Conservation (phyloP, 1,284 basidiomycete species). For the Anthracocystis panici-leucophaei region DNA sequence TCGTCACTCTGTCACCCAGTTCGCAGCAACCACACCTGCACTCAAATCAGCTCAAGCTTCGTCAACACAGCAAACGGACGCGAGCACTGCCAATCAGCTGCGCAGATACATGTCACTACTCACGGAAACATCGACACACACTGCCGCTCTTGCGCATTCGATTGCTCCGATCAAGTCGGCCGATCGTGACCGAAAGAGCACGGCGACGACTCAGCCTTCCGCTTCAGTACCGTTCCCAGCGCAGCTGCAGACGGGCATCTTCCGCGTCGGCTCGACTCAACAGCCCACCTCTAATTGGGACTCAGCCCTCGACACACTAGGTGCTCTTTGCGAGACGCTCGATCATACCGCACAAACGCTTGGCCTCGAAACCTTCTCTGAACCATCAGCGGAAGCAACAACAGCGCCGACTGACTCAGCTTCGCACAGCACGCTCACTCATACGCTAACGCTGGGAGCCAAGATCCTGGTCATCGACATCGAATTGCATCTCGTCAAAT, state of each 20-base stretch:
- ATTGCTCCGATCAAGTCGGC: slow-evolving; percentile 38
- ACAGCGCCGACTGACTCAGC: not conserved
- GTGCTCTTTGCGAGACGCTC: slow-evolving; percentile 34
- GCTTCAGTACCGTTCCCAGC: slow-evolving; percentile 9
- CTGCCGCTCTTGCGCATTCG: slow-evolving; percentile 41
- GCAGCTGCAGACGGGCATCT: slow-evolving; percentile 20
- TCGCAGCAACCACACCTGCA: slow-evolving; percentile 36
- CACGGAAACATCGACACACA: slow-evolving; percentile 44
- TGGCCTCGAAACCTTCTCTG: slow-evolving; percentile 50
- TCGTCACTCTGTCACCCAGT: slow-evolving; percentile 43
- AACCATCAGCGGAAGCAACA: slow-evolving; percentile 27
- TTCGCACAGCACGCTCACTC: slow-evolving; percentile 8
- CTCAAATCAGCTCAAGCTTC: slow-evolving; percentile 15
- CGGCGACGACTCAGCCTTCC: not conserved
- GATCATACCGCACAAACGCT: slow-evolving; percentile 28
- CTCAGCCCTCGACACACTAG: slow-evolving; percentile 21
- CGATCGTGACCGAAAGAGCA: not conserved
- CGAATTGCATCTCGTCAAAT: slow-evolving; percentile 25
- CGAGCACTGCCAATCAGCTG: slow-evolving; percentile 26
- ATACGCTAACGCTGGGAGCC: slow-evolving; percentile 45
- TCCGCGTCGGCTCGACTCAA: slow-evolving; percentile 1
- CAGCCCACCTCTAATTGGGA: slow-evolving; percentile 6
- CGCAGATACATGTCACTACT: slow-evolving; percentile 46
- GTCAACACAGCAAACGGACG: slow-evolving; percentile 8
- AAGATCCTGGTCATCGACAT: slow-evolving; percentile 56